These are phyloP conservation scores for Calonectria ilicicola DNA, from an alignment of 2,329 filamentous ascomycete species.

Conservation along the genomic window DNA sequence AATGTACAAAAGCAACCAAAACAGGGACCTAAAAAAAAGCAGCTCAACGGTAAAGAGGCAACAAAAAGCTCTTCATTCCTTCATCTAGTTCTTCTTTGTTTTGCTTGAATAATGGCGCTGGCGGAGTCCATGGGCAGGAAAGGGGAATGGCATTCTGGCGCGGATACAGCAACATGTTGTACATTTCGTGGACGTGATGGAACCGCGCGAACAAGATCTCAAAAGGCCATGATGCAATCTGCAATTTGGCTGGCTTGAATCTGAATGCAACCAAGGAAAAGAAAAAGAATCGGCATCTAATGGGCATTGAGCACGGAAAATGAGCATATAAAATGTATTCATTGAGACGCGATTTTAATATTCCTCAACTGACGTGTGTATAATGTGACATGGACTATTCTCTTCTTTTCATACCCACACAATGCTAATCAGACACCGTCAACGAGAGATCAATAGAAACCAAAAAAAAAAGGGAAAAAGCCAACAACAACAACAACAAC, in stretches of 20 bases:
- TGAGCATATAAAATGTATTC: constrained; percentile 2
- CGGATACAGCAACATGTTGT: constrained; percentile 13
- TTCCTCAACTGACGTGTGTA: not conserved
- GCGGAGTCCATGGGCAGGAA: constrained; percentile 39
- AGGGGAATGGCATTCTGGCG: constrained; percentile 19
- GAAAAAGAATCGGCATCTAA: not conserved
- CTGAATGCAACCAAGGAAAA: not conserved
- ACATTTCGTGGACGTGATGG: constrained; percentile 18
- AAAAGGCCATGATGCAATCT: not conserved
- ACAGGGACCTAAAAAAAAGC: not conserved
- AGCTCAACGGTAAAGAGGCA: not conserved
- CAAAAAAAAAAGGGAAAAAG: not conserved
- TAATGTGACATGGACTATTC: not conserved
- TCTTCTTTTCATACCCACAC: not conserved
- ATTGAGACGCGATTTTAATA: constrained; percentile 1
- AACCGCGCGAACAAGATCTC: not conserved
- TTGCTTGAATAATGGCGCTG: constrained; percentile 38
- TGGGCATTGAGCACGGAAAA: not conserved
- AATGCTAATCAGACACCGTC: not conserved
- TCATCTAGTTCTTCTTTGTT: constrained; percentile 27
- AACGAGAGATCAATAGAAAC: not conserved
- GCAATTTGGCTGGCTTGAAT: not conserved
- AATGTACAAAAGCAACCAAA: constrained; percentile 12
- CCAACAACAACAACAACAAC: not conserved
- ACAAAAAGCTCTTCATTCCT: constrained; percentile 27